Conservation (phyloP, 306 rosid species). For the Lagenaria siceraria region DNA sequence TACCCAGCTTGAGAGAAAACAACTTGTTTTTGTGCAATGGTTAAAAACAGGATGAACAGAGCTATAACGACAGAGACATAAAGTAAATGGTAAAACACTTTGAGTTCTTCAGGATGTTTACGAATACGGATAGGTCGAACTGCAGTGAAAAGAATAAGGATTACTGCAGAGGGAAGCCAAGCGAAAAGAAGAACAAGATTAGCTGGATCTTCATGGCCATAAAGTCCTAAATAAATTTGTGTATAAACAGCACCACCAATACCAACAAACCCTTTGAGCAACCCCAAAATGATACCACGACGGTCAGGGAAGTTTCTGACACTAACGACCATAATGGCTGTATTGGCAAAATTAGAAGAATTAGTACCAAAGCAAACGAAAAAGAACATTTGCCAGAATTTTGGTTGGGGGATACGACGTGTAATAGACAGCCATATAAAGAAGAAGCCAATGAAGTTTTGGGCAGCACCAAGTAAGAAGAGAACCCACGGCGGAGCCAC, state of each 20-base stretch:
- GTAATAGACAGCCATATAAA: neutral
- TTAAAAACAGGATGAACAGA: too few species aligned
- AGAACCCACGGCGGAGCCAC: neutral
- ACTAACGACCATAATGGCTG: neutral
- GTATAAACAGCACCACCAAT: neutral
- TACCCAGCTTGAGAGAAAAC: neutral
- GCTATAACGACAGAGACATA: neutral
- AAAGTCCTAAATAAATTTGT: neutral
- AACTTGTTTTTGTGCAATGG: neutral
- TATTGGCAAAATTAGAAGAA: neutral
- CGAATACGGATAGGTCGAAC: neutral
- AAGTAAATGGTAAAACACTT: neutral
- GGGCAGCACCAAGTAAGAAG: neutral
- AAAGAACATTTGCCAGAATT: neutral
- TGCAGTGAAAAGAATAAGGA: neutral
- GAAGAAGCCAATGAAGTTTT: neutral
- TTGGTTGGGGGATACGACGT: neutral
- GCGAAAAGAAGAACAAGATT: neutral
- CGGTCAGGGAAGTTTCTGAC: neutral
- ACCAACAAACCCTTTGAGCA: neutral
- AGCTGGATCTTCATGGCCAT: neutral
- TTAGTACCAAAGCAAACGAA: neutral
- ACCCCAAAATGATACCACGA: neutral
- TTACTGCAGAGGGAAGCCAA: neutral
- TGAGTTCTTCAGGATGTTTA: neutral